These are phyloP conservation scores for Ophiostoma sp. DNA, from an alignment of 2,329 filamentous ascomycete species.

Conservation along the genomic window DNA sequence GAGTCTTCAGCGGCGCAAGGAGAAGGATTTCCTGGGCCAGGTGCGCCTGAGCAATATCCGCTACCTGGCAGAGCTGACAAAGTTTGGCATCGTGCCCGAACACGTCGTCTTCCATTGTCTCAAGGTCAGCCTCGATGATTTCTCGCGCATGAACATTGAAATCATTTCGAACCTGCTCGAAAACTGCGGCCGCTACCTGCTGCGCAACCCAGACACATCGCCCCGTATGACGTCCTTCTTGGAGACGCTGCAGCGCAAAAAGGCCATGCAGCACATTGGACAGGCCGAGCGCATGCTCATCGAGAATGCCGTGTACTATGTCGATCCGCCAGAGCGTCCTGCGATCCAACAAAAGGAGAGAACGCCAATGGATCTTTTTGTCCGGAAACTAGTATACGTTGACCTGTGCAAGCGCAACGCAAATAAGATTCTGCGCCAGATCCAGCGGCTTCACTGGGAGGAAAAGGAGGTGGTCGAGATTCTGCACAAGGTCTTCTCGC, in stretches of 20 bases:
- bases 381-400: constrained; percentile 85
- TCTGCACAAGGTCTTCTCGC: constrained; percentile 87
- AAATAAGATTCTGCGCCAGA: constrained; percentile 87
- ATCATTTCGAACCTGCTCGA: constrained; percentile 95
- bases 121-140: constrained; percentile 95
- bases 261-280: constrained; percentile 88
- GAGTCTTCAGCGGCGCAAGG: constrained; percentile 91
- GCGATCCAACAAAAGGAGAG: constrained; percentile 96
- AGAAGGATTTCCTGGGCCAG: constrained; percentile 94
- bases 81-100: constrained; percentile 95
- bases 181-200: constrained; percentile 89
- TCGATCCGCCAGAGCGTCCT: constrained; percentile 87
- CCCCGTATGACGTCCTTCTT: constrained; percentile 91
- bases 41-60: constrained; percentile 90
- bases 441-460: constrained; percentile 96
- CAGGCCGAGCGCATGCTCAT: constrained; percentile 97
- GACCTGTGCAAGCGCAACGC: constrained; percentile 94
- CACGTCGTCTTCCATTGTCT: constrained; percentile 98
- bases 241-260: constrained; percentile 92
- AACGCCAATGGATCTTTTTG: constrained; percentile 85
- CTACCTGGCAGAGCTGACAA: constrained; percentile 95
- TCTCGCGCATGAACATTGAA: constrained; percentile 98
- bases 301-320: constrained; percentile 96
- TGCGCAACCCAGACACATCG: constrained; percentile 86
- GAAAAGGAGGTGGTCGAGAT: constrained; percentile 63